These are phyloP conservation scores for Fusarium musae DNA, from an alignment of 2,329 filamentous ascomycete species.

Conservation along the genomic window DNA sequence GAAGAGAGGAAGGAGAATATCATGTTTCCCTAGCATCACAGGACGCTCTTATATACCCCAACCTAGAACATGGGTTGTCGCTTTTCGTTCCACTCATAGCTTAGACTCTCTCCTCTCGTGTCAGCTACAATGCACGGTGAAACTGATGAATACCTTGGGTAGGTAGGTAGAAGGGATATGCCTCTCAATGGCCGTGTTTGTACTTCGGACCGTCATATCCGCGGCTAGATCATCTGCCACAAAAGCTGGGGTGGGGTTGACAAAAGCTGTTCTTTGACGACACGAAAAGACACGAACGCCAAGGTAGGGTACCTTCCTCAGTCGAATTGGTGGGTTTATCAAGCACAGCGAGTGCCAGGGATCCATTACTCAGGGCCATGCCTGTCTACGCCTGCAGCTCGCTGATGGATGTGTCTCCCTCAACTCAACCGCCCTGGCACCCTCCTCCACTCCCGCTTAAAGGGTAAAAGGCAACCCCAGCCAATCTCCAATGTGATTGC, in stretches of 20 bases:
- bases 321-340: constrained; percentile 33
- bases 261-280: constrained; percentile 11
- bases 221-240: constrained; percentile 51
- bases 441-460: constrained; percentile 1
- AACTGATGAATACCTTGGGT: not conserved
- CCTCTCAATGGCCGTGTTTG: constrained; percentile 30
- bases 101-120: constrained; percentile 30
- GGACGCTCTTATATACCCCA: constrained; percentile 43
- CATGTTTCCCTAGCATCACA: constrained; percentile 23
- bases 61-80: constrained; percentile 30
- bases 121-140: constrained; percentile 22
- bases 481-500: constrained; percentile 19
- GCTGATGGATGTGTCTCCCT: constrained; percentile 17
- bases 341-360: constrained; percentile 22
- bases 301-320: constrained; percentile 21
- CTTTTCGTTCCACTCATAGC: constrained; percentile 28
- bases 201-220: constrained; percentile 63
- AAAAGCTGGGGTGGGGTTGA: constrained; percentile 36
- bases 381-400: constrained; percentile 23
- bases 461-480: constrained; percentile 12
- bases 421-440: constrained; percentile 3
- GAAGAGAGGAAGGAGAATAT: constrained; percentile 1
- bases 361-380: constrained; percentile 1
- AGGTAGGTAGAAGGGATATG: constrained; percentile 19
- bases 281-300: constrained; percentile 7